Evolutionary conservation across 257 asterid species (phyloP), one percentile per base, ranked within the genome.

Genomic region (Verbascum thapsus): DNA sequence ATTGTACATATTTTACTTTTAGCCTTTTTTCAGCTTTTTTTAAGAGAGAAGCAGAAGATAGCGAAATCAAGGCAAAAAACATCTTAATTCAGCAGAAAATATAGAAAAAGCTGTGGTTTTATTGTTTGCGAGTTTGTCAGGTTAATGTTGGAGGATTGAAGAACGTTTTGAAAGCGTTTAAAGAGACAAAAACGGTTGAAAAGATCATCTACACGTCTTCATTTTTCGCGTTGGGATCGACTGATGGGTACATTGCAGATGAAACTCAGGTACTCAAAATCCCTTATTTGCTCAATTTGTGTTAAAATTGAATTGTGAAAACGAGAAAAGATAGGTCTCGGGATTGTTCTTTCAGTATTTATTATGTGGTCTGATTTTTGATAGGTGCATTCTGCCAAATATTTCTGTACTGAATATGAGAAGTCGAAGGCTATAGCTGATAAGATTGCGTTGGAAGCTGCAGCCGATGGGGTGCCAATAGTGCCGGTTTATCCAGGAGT

Each of bases 401-500:
- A 64, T 54, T 92, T 85, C 68, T 81, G 96, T 60, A 81, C 98
- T 8, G 91, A 87, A 70, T 88, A 92, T 51, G 98, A 92, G 83
- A 87, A 81, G 77, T 89, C 98, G 6, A 92, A 92, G 72, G 97
- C 58, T 8, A 44, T 85, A 34, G 75, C 96, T 0, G 96, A 92
- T 84, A 81, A 76, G 79, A 80, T 92, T 53, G 96, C 94, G 1
- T 51, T 92, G 58, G 95, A 83, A 23, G 98, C 98, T 68, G 95
- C 85, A 3, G 64, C 79, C 8, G 95, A 89, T 49, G 91, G 96
- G 62, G 78, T 87, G 41, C 91, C 94, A 0, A 85, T 92, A 23
- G 82, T 89, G 77, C 87, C 83, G 6, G 86, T 89, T 67, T 92
- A 92, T 72, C 98, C 98, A 0, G 97, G 98, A 70, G 98, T 92